Base-by-base conservation (phyloP, 2,329 filamentous ascomycete species). In the Xylaria sp. region DNA sequence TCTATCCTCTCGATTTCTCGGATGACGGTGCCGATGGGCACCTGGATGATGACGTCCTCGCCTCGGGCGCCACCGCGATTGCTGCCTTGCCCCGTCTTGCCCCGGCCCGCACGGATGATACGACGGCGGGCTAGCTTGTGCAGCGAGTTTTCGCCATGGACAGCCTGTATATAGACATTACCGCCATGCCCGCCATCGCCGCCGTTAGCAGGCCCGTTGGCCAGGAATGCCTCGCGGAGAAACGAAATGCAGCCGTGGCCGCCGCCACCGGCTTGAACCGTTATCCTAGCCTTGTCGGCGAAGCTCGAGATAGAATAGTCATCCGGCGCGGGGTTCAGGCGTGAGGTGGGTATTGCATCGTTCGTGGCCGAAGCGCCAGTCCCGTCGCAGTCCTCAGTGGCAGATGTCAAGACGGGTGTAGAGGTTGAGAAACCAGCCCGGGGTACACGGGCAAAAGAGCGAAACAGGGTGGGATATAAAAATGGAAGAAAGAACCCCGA, bases 241-340 rank as follows among this genome's bases (percentile, higher is more conserved):
- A 98, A 99, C 0, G 96, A 96, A 59, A 98, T 93, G 77, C 96
- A 99, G 70, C 96, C 96, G 76, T 96, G 90, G 9, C 96, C 96
- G 30, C 96, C 96, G 2, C 85, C 82, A 9, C 96, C 96, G 20
- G 94, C 92, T 73, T 91, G 87, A 3, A 98, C 80, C 0, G 88
- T 92, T 32, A 98, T 81, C 8, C 88, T 88, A 63, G 94, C 94
- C 78, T 93, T 91, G 81, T 99, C 96, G 64, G 93, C 90, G 77
- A 99, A 99, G 52, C 90, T 91, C 4, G 93, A 89, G 36, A 90
- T 85, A 18, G 92, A 87, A 80, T 97, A 98, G 79, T 97, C 93
- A 75, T 93, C 91, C 0, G 94, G 93, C 0, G 87, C 78, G 2
- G 95, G 95, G 78, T 97, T 92, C 23, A 97, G 87, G 70, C 90